Evolutionary conservation across 2,329 filamentous ascomycete species (phyloP).

Genomic region (Aspergillus tamarii): DNA sequence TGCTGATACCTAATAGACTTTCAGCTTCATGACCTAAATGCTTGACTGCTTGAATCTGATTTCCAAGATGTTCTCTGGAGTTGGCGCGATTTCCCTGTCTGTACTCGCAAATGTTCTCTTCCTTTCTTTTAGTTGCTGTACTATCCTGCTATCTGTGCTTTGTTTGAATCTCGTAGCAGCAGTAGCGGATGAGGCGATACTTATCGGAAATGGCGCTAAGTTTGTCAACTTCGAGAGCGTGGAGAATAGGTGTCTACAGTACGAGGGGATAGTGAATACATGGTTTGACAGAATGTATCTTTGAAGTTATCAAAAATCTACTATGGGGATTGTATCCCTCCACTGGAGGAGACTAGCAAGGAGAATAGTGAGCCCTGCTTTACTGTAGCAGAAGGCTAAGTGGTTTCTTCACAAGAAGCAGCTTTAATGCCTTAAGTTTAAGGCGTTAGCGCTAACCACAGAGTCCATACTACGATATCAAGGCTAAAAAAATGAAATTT

Average conservation of each 20-base stretch:
- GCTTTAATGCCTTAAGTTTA: conserved; percentile 13
- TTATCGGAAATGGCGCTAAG: neutral
- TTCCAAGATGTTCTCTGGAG: conserved; percentile 1
- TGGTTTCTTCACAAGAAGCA: neutral
- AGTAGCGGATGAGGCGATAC: neutral
- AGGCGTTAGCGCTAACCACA: conserved; percentile 15
- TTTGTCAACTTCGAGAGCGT: neutral
- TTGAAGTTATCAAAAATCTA: neutral
- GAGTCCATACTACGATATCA: neutral
- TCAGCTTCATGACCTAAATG: conserved; percentile 28
- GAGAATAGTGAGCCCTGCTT: neutral
- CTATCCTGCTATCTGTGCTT: neutral
- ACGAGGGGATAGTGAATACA: neutral
- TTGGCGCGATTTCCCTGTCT: conserved; percentile 2
- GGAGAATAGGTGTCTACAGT: neutral
- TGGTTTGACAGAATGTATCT: neutral
- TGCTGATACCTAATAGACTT: conserved; percentile 37
- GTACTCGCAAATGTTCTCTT: neutral
- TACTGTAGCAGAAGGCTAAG: no score
- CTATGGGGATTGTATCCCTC: neutral
- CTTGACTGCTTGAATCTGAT: conserved; percentile 15
- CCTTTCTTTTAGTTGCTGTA: conserved; percentile 1
- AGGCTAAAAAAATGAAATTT: neutral
- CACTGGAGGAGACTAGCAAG: neutral
- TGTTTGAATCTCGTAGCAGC: neutral